Conservation (phyloP, 306 rosid species). For the Medicago arabica region DNA sequence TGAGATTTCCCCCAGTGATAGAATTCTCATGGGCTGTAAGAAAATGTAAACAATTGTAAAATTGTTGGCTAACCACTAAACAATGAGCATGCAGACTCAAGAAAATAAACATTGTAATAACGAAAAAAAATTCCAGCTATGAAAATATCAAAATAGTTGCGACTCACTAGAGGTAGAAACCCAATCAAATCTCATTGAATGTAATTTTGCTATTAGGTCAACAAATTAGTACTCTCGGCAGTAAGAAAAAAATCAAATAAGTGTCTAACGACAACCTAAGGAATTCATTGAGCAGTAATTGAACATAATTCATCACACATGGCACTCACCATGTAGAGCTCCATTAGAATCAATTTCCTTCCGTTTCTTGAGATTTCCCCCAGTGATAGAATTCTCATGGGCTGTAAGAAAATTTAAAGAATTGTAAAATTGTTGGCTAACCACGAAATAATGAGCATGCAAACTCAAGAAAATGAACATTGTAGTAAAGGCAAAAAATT, state of each 20-base stretch:
- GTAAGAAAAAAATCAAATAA: conserved; percentile 5
- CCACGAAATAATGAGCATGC: no score
- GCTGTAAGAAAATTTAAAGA: no score
- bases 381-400: conserved; percentile 45
- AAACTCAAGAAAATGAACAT: no score
- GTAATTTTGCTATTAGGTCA: background rate
- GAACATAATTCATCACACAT: conserved; percentile 31
- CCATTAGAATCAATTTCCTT: conserved; percentile 74
- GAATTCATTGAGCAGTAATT: conserved; percentile 7
- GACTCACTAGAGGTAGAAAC: conserved; percentile 27
- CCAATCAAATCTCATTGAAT: no score
- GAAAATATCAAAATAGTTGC: background rate
- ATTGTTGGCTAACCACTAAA: no score
- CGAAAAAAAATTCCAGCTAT: background rate
- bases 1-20: conserved; percentile 58
- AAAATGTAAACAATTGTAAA: no score
- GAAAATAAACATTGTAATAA: background rate
- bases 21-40: conserved; percentile 36
- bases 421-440: no score
- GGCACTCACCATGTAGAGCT: conserved; percentile 75
- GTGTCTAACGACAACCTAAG: background rate
- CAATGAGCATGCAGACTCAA: no score
- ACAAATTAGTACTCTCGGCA: conserved; percentile 37
- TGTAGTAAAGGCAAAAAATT: no score
- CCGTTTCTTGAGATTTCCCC: conserved; percentile 73